These are phyloP conservation scores for Syncephalis plumigaleata DNA, from an alignment of 371 early-diverging fungal species.

Conservation along the genomic window DNA sequence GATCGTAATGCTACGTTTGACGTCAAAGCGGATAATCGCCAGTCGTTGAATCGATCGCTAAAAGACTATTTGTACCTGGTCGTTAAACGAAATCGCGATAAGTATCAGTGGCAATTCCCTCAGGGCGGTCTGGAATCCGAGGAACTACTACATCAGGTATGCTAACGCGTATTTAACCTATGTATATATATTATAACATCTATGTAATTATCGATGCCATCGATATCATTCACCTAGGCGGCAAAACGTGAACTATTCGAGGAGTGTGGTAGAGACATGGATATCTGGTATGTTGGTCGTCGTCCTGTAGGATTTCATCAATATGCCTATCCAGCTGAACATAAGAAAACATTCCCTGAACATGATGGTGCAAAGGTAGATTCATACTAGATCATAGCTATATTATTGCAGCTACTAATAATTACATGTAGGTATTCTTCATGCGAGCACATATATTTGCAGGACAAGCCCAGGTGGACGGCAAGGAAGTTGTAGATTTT, in stretches of 20 bases:
- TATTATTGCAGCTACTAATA: neutral
- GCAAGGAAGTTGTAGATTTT: conserved; percentile 41
- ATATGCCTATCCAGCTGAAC: conserved; percentile 20
- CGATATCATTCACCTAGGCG: conserved; percentile 21
- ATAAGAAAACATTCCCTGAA: conserved; percentile 6
- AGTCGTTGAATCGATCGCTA: conserved; percentile 60
- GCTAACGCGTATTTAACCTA: neutral
- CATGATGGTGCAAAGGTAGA: conserved; percentile 18
- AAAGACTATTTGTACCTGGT: conserved; percentile 56
- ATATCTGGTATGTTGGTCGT: conserved; percentile 55
- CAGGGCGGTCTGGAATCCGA: conserved; percentile 42
- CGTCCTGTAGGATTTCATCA: conserved; percentile 48
- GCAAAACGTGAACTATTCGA: conserved; percentile 52
- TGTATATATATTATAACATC: neutral
- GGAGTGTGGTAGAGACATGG: conserved; percentile 51
- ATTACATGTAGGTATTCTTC: conserved; percentile 37
- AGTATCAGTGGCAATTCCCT: conserved; percentile 64
- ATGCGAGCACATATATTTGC: conserved; percentile 76
- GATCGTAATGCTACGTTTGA: conserved; percentile 47
- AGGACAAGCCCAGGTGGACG: conserved; percentile 45
- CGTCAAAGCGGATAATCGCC: conserved; percentile 27
- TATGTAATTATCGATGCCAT: no score
- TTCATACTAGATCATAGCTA: neutral
- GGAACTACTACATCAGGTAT: conserved; percentile 50
- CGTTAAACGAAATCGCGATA: conserved; percentile 37